Evolutionary conservation across 768 basidiomycete genomes (phyloP).

Genomic region (Boletus fagicola): DNA sequence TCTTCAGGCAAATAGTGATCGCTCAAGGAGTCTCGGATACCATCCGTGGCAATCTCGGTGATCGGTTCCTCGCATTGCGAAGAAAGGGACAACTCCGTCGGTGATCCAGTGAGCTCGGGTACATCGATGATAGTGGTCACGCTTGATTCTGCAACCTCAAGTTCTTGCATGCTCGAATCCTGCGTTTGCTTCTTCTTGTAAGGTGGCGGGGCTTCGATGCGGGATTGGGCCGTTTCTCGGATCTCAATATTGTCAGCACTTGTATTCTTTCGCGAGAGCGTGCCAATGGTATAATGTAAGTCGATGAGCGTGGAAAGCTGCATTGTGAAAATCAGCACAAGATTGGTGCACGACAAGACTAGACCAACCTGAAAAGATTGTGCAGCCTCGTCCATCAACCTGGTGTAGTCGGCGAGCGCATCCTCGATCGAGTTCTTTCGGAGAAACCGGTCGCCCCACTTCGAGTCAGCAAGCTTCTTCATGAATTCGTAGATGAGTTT

Average conservation of each 20-base stretch:
- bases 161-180: not conserved
- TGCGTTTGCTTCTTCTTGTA: constrained; percentile 13
- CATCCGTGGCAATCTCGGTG: constrained; percentile 20
- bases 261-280: constrained; percentile 9
- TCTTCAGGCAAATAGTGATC: constrained; percentile 27
- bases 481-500: constrained; percentile 40
- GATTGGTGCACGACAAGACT: not conserved
- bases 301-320: constrained; percentile 49
- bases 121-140: not conserved
- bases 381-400: constrained; percentile 42
- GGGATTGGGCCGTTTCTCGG: not conserved
- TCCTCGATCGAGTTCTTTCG: constrained; percentile 41
- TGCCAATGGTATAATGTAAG: constrained; percentile 42
- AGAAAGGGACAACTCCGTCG: not conserved
- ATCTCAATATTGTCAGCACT: not conserved
- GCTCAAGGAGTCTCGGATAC: constrained; percentile 13
- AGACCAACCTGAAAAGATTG: constrained; percentile 44
- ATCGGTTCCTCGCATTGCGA: constrained; percentile 9
- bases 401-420: constrained; percentile 35
- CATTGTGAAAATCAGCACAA: not conserved
- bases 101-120: not conserved
- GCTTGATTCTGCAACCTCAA: not conserved
- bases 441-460: constrained; percentile 42
- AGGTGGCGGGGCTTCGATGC: constrained; percentile 19
- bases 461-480: constrained; percentile 37